Evolutionary conservation across 257 asterid species (phyloP).

Genomic region (Solanum tacnaense): DNA sequence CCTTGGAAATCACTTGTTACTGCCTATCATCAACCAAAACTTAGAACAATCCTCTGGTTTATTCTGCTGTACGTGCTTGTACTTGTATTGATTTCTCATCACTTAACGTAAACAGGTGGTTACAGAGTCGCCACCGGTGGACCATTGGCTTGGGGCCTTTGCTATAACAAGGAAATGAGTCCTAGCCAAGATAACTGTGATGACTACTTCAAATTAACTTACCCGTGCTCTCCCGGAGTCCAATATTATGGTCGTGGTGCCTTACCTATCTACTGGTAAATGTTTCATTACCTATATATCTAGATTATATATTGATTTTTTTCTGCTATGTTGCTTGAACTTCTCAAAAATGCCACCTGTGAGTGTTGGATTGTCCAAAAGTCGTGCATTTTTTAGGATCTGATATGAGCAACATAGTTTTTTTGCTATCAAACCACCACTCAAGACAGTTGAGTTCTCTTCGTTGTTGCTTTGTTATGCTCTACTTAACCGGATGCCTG

Average conservation of each 20-base stretch:
- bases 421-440: background rate
- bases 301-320: background rate
- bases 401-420: background rate
- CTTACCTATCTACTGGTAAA: constrained; percentile 73
- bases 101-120: constrained; percentile 43
- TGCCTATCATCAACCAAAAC: background rate
- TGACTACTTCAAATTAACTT: constrained; percentile 23
- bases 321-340: background rate
- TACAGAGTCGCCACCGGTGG: constrained; percentile 90
- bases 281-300: background rate
- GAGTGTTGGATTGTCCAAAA: background rate
- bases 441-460: background rate
- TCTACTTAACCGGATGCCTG: background rate
- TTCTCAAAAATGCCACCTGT: background rate
- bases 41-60: background rate
- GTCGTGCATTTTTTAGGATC: background rate
- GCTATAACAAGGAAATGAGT: constrained; percentile 56
- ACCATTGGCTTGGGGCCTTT: constrained; percentile 88
- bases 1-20: background rate
- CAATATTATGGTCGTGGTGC: constrained; percentile 90
- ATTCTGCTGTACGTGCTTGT: background rate
- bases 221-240: constrained; percentile 74
- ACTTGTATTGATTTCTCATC: background rate
- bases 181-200: constrained; percentile 28
- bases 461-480: background rate